Evolutionary conservation across 2,329 filamentous ascomycete genomes (phyloP), one percentile per base, ranked within the genome.

Genomic region (Saccharata proteae): DNA sequence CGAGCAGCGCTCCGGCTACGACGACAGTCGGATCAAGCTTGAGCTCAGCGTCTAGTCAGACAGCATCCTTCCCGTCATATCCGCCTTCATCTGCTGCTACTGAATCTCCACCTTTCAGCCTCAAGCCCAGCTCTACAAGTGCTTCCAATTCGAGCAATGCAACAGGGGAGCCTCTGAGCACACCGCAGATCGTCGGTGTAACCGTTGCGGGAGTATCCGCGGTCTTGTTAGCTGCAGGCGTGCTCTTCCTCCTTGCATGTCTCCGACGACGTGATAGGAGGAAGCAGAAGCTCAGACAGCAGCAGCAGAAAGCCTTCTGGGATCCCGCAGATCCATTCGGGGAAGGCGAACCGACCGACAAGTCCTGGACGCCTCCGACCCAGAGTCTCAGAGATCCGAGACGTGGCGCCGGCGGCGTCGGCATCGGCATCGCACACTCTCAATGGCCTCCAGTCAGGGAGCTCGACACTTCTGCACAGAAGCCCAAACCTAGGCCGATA

Each of bases 101-200:
- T n/a, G n/a, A n/a, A n/a, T n/a, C n/a, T n/a, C n/a, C n/a, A n/a
- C n/a, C n/a, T n/a, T n/a, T n/a, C n/a, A n/a, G n/a, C n/a, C n/a
- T n/a, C n/a, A n/a, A n/a, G n/a, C n/a, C n/a, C n/a, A n/a, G n/a
- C n/a, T n/a, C n/a, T n/a, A n/a, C n/a, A n/a, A n/a, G n/a, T n/a
- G n/a, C n/a, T n/a, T n/a, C n/a, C n/a, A n/a, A n/a, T n/a, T n/a
- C n/a, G n/a, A n/a, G n/a, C n/a, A n/a, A n/a, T n/a, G n/a, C n/a
- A n/a, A n/a, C n/a, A n/a, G n/a, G n/a, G 9, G 29, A 22, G 5
- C 46, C 38, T 25, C 50, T 58, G 47, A 54, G 42, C 12, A 48
- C 54, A 13, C 51, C 53, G 14, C 53, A 58, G 38, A 57, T 58
- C 33, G 50, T 49, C 7, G 54, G 54, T 5, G 43, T 58, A 10